Base-by-base conservation (phyloP, 768 basidiomycete genomes). In the Mrakia hoshinonis region DNA sequence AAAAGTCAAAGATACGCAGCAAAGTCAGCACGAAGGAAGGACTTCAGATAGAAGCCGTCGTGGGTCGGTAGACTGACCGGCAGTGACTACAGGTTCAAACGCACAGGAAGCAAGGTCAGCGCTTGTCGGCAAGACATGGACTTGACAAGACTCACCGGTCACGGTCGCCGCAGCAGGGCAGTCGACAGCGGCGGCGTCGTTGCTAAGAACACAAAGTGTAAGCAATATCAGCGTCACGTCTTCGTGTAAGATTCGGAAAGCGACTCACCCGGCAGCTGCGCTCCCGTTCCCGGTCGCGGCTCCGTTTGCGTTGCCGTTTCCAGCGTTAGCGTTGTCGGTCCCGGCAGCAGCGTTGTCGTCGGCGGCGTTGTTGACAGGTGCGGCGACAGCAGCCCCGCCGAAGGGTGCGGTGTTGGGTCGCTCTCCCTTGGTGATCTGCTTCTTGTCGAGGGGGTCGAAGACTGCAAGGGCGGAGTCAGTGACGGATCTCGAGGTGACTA, bases 391-490 rank as follows among this genome's bases (percentile, higher is more conserved):
- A 10, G 58, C 31, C 36, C 58, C 58, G 34, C 58, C 58, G 34
- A 61, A 61, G 58, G 58, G 58, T 10, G 58, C 13, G 36, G 58
- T 61, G 58, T 61, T 61, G 22, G 58, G 58, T n/a, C 58, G 36
- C 5, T 39, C 58, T 61, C 58, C 58, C 34, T 61, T 61, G 5
- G n/a, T 34, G 36, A 61, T 34, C 58, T 61, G 58, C 1, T 31
- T n/a, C 58, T 61, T 61, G 58, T 61, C 58, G 34, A 61, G 36
- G 11, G 58, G 58, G 20, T 61, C 58, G 22, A 61, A 61, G 58
- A 61, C 31, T 61, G 29, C 5, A 31, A 13, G 10, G 12, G 34
- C 18, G 26, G 29, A 34, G 29, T 26, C 11, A 18, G 31, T 2
- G 34, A 58, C 18, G 55, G 24, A n/a, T 29, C 26, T 29, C 54